Base-by-base conservation (phyloP, 2,329 filamentous ascomycete species). In the Periconia sp. region DNA sequence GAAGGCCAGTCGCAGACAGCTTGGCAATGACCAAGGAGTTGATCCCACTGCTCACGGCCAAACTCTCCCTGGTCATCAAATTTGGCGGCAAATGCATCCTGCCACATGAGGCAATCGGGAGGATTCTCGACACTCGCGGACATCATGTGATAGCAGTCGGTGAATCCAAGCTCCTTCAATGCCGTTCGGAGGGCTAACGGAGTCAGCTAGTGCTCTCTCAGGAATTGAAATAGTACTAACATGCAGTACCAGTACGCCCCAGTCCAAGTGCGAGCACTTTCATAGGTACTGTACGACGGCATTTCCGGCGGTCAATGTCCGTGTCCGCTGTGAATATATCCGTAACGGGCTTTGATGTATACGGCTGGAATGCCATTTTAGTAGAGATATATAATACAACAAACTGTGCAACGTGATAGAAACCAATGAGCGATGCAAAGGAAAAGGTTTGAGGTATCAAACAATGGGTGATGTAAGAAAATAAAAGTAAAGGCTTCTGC, bases 91-190 rank as follows among this genome's bases (percentile, higher is more conserved):
- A 89, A 77, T 19, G 85, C 85, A 50, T 88, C 83, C 70, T 83
- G 81, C 86, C 86, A 89, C 73, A 87, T 81, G 29, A 86, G 73
- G 40, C 80, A 82, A 59, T 87, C 85, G 17, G 80, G 81, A 9
- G 82, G 82, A 69, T 86, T 87, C 71, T 87, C 84, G 47, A 86
- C 81, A 46, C 80, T 83, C 53, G 80, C 82, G 57, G 79, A 84
- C 81, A 86, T 85, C 84, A 87, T 87, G 74, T 88, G 86, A 76
- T 88, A 88, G 47, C 81, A 85, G 66, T 86, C 82, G 56, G 80
- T 73, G 65, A 84, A 87, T 49, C 85, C 85, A 28, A 88, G 76
- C 56, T 82, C 75, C 61, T 84, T 79, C 64, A 88, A 78, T 15
- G 86, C 85, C 30, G 78, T 80, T 48, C 84, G 78, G 61, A 88